Conservation (phyloP, 2,329 filamentous ascomycete genomes). For the Onygenales sp. region DNA sequence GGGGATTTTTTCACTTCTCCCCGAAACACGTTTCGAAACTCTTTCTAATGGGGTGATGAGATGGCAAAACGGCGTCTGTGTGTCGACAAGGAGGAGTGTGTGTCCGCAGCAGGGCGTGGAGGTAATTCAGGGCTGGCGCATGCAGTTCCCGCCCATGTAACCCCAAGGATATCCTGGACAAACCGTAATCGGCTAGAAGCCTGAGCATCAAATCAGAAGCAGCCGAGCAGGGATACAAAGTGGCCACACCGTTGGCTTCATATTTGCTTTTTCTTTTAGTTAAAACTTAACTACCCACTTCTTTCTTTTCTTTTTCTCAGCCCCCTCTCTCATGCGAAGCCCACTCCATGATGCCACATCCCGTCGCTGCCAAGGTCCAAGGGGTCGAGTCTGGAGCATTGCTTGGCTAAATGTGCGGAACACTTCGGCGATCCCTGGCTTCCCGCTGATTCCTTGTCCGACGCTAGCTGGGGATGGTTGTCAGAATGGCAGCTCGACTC, state of each 20-base stretch:
- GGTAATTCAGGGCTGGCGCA: too few relatives aligned
- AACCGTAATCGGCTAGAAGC: not conserved
- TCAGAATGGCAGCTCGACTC: conserved; percentile 6
- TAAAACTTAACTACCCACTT: not conserved
- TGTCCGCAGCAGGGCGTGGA: too few relatives aligned
- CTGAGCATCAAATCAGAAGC: not conserved
- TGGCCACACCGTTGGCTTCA: not conserved
- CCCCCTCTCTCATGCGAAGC: not conserved
- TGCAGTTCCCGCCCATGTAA: not conserved
- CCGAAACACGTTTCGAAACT: not conserved
- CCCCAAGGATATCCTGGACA: not conserved
- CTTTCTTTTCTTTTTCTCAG: not conserved
- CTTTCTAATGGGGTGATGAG: not conserved
- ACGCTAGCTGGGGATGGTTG: conserved; percentile 6
- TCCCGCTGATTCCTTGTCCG: conserved; percentile 17
- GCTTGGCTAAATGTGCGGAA: not conserved
- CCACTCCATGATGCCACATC: not conserved
- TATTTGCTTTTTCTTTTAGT: not conserved
- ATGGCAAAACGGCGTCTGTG: not conserved
- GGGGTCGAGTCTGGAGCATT: not conserved
- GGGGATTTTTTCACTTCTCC: not conserved
- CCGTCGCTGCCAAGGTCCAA: not conserved
- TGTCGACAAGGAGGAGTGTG: too few relatives aligned
- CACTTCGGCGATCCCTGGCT: conserved; percentile 8
- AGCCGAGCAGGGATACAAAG: not conserved